Percentiles rank a stretch among this genome's conserved stretches.
These are phyloP conservation scores for Pseudozyma tsukubaensis DNA, from an alignment of 1,284 basidiomycete species.

Conservation along the genomic window DNA sequence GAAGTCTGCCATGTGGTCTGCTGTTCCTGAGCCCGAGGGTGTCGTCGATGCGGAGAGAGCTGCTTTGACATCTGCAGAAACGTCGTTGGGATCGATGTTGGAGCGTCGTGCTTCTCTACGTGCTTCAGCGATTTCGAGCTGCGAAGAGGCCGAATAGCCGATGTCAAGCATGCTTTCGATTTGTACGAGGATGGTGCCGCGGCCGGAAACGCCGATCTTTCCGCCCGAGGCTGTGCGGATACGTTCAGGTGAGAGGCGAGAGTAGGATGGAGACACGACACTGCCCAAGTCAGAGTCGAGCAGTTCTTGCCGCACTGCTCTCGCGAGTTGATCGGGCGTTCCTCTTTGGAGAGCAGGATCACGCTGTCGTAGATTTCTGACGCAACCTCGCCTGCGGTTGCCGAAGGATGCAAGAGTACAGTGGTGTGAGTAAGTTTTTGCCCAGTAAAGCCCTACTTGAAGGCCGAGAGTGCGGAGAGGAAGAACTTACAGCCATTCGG, in stretches of 20 bases:
- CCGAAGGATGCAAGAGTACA: too few relatives aligned
- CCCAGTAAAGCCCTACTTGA: background rate
- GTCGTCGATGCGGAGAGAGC: constrained; percentile 71
- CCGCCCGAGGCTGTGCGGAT: constrained; percentile 1
- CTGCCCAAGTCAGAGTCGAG: constrained; percentile 33
- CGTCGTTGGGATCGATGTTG: constrained; percentile 35
- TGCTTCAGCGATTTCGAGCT: constrained; percentile 48
- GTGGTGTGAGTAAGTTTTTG: background rate
- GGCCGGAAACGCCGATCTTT: constrained; percentile 19
- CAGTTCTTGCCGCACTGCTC: constrained; percentile 32
- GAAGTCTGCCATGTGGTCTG: constrained; percentile 49
- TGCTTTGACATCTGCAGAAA: constrained; percentile 14
- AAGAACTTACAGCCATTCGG: constrained; percentile 30
- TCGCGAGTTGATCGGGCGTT: constrained; percentile 33
- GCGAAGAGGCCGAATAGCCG: constrained; percentile 33
- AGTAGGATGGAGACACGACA: constrained; percentile 13
- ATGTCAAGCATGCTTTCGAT: constrained; percentile 48
- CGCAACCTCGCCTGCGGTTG: constrained; percentile 11
- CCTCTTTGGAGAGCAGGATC: background rate
- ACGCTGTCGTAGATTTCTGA: constrained; percentile 11
- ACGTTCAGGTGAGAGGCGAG: constrained; percentile 1
- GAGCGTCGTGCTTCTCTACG: constrained; percentile 31
- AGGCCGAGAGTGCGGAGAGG: background rate
- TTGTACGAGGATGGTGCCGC: constrained; percentile 30
- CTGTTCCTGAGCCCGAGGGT: constrained; percentile 72